These are phyloP conservation scores for Eragrostis tef DNA, from an alignment of 202 grass and related monocot species.

Conservation along the genomic window DNA sequence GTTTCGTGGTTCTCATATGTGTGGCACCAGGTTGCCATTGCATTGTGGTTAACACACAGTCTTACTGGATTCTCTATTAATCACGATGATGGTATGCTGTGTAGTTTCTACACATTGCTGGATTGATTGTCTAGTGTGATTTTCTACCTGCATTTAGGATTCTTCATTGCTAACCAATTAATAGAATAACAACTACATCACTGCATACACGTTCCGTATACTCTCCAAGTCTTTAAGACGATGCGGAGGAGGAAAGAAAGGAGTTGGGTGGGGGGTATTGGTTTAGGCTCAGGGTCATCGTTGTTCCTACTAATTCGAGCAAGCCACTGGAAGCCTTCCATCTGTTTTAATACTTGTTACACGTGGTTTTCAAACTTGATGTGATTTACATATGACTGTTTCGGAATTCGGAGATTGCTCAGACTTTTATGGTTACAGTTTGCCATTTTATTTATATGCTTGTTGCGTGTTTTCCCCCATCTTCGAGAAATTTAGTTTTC, in stretches of 20 bases:
- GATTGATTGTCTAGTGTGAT: not conserved
- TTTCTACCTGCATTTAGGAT: not conserved
- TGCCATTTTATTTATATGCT: not conserved
- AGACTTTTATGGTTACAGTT: not conserved
- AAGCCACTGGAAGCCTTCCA: not conserved
- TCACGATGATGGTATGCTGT: not conserved
- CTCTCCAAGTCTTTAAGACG: not conserved
- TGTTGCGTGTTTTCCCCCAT: not conserved
- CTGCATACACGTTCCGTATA: not conserved
- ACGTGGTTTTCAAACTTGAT: not conserved
- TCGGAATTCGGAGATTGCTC: not conserved
- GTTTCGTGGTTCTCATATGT: not conserved
- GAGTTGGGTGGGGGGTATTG: not conserved
- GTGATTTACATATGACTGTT: not conserved
- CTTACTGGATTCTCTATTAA: not conserved
- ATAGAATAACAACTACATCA: not conserved
- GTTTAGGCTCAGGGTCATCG: not conserved
- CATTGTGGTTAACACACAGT: not conserved
- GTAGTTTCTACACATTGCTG: not conserved
- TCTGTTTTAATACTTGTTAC: not conserved
- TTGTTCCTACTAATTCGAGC: not conserved
- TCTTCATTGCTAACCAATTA: not conserved
- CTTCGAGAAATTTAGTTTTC: not conserved
- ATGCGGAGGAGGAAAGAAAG: not conserved
- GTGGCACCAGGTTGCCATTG: constrained; percentile 6